These are phyloP conservation scores for Hyaloperonospora brassicae DNA, from an alignment of 352 stramenopile species.

Conservation along the genomic window DNA sequence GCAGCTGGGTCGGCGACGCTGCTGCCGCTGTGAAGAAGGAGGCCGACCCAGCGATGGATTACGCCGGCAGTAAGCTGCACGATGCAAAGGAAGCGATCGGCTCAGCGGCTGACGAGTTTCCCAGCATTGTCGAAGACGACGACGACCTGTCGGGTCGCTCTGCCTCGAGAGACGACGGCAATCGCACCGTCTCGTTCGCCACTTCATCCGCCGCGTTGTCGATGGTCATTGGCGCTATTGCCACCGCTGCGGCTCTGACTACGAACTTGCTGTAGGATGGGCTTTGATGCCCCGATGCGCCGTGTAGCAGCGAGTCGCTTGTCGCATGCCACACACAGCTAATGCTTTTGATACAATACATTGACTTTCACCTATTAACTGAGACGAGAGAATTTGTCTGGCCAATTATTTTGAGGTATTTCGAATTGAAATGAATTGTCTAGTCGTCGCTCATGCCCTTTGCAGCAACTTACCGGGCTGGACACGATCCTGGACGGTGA, in stretches of 20 bases:
- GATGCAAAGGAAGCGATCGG: constrained; percentile 8
- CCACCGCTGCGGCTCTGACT: constrained; percentile 2
- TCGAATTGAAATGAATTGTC: too few species aligned
- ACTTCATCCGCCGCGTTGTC: constrained; percentile 13
- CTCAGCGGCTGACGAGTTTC: constrained; percentile 11
- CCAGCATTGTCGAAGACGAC: constrained; percentile 13
- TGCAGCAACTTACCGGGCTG: too few species aligned
- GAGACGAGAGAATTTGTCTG: too few species aligned
- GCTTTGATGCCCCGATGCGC: neutral
- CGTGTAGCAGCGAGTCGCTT: too few species aligned
- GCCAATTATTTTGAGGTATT: too few species aligned
- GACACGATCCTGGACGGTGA: neutral
- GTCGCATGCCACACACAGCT: too few species aligned
- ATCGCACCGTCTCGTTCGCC: constrained; percentile 6
- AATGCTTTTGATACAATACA: neutral
- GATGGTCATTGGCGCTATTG: constrained; percentile 3
- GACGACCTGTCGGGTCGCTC: constrained; percentile 8
- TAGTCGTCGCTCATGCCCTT: too few species aligned
- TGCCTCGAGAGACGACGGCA: constrained; percentile 10
- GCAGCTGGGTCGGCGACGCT: constrained; percentile 17
- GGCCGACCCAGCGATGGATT: neutral
- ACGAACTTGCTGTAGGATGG: constrained; percentile 20
- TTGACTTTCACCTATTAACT: neutral
- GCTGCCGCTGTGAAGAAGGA: constrained; percentile 12
- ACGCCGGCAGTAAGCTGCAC: constrained; percentile 11